These are phyloP conservation scores for Sapria himalayana DNA, from an alignment of 345 rosid genomes.

Conservation along the genomic window DNA sequence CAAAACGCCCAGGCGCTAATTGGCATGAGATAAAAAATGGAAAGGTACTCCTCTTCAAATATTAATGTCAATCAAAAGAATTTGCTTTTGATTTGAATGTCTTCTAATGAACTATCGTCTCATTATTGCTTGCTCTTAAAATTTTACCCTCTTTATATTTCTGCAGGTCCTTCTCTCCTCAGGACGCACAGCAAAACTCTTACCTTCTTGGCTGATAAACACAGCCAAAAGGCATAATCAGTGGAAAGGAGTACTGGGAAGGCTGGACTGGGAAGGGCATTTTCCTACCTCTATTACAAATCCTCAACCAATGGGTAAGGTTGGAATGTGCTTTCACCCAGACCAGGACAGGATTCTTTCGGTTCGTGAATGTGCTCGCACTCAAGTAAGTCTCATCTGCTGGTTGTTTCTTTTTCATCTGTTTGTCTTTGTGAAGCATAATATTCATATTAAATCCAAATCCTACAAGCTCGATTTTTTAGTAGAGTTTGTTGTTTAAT, in stretches of 20 bases:
- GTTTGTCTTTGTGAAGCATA: no score
- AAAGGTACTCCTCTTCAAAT: no score
- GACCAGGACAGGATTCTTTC: conserved; percentile 71
- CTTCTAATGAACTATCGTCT: no score
- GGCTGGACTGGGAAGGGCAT: conserved; percentile 85
- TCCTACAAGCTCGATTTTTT: not conserved
- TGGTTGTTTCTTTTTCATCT: no score
- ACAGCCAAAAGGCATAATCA: conserved; percentile 56
- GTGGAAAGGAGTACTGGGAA: conserved; percentile 83
- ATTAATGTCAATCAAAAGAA: no score
- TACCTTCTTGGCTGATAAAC: conserved; percentile 69
- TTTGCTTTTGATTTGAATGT: no score
- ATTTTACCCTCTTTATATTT: no score
- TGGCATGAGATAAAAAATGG: conserved; percentile 68
- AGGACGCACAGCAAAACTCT: conserved; percentile 41
- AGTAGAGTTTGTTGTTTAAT: no score
- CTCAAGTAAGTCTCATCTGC: conserved; percentile 54
- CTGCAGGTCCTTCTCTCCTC: conserved; percentile 42
- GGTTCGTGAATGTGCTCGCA: conserved; percentile 78
- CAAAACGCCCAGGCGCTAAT: conserved; percentile 76
- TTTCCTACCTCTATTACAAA: conserved; percentile 77
- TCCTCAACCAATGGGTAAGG: conserved; percentile 90
- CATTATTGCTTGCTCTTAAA: no score
- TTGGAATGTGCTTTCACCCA: conserved; percentile 91
- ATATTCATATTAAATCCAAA: no score